Evolutionary conservation across 2,329 filamentous ascomycete genomes (phyloP).

Genomic region (Colletotrichum sp.): DNA sequence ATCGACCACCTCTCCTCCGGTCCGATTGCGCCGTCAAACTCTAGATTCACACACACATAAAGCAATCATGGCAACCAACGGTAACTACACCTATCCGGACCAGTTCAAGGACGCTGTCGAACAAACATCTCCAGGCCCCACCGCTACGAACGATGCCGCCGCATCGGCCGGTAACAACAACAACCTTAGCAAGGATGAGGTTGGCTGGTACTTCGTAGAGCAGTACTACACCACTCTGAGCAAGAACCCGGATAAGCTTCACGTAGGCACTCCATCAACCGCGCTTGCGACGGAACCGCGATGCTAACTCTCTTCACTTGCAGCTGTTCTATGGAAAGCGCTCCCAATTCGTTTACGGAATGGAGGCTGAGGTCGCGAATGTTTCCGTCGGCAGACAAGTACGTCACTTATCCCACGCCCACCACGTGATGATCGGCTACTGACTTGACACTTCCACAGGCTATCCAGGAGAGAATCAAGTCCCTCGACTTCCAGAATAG

Average conservation of each 20-base stretch:
- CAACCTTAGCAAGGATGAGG: conserved; percentile 82
- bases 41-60: not conserved
- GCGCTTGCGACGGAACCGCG: not conserved
- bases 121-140: conserved; percentile 41
- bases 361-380: conserved; percentile 86
- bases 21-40: conserved; percentile 12
- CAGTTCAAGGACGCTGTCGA: conserved; percentile 44
- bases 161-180: conserved; percentile 37
- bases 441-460: conserved; percentile 50
- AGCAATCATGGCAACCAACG: conserved; percentile 62
- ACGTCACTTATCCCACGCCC: conserved; percentile 37
- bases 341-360: conserved; percentile 92
- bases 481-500: conserved; percentile 93
- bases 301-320: not conserved
- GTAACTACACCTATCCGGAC: conserved; percentile 52
- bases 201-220: conserved; percentile 99
- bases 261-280: conserved; percentile 53
- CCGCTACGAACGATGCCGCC: conserved; percentile 37
- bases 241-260: conserved; percentile 92
- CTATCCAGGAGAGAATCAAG: conserved; percentile 94
- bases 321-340: conserved; percentile 95
- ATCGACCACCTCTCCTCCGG: not conserved
- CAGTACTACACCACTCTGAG: conserved; percentile 98
- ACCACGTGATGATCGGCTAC: conserved; percentile 14
- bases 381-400: conserved; percentile 90